Evolutionary conservation across 306 rosid genomes (phyloP).

Genomic region (Rosa multiflora): DNA sequence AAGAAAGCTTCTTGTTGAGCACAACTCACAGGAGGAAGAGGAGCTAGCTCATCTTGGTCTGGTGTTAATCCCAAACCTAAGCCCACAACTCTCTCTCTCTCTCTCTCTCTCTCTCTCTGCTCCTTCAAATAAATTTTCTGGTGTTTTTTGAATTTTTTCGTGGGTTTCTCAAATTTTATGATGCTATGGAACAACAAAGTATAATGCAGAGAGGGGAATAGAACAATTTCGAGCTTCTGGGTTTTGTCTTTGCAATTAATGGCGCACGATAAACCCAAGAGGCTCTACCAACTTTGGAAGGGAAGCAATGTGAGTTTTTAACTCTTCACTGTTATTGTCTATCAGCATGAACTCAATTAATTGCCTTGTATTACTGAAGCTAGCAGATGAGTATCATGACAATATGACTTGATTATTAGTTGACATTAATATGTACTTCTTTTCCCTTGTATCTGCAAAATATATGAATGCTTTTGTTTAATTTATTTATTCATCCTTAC

Average conservation of each 20-base stretch:
- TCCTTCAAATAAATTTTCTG: neutral
- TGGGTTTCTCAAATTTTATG: neutral
- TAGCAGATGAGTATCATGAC: neutral
- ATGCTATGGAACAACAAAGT: constrained; percentile 30
- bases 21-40: constrained; percentile 13
- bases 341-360: constrained; percentile 4
- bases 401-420: neutral
- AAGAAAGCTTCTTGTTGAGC: constrained; percentile 24
- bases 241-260: constrained; percentile 24
- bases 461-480: neutral
- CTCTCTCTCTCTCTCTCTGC: constrained; percentile 18
- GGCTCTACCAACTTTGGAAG: constrained; percentile 89
- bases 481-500: neutral
- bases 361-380: constrained; percentile 1
- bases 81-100: constrained; percentile 3
- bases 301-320: constrained; percentile 79
- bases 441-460: neutral
- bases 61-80: constrained; percentile 22
- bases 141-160: neutral
- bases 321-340: neutral
- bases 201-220: constrained; percentile 35
- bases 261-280: constrained; percentile 40
- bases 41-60: constrained; percentile 30
- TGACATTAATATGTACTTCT: neutral
- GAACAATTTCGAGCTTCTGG: constrained; percentile 29